These are phyloP conservation scores for Fraxinus dipetala DNA, from an alignment of 305 asterid species.

Conservation along the genomic window DNA sequence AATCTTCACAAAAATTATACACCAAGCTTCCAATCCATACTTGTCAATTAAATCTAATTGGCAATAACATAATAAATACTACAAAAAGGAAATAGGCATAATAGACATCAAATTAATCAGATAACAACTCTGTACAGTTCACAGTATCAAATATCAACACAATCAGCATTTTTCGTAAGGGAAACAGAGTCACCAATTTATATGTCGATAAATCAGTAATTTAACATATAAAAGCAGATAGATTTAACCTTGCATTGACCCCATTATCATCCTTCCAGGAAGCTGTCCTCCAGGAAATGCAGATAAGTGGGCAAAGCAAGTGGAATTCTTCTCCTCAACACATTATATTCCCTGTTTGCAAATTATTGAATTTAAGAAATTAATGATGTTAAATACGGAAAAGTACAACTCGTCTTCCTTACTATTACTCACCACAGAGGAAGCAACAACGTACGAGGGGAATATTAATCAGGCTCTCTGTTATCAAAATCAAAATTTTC, in stretches of 20 bases:
- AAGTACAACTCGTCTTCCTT: not conserved
- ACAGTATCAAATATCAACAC: not conserved
- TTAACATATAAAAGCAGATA: not conserved
- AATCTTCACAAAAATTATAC: not conserved
- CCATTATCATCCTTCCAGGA: slow-evolving; percentile 35
- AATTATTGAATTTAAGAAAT: not conserved
- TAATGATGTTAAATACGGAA: not conserved
- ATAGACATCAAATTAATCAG: not conserved
- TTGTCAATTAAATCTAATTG: not conserved
- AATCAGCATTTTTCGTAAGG: not conserved
- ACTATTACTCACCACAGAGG: slow-evolving; percentile 12
- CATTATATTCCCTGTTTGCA: slow-evolving; percentile 10
- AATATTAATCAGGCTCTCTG: not conserved
- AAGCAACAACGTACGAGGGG: slow-evolving; percentile 13
- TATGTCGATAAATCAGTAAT: not conserved
- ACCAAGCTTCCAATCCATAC: not conserved
- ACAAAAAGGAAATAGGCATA: not conserved
- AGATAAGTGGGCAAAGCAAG: slow-evolving; percentile 19
- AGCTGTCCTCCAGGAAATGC: slow-evolving; percentile 33
- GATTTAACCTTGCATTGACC: not conserved
- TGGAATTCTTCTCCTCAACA: slow-evolving; percentile 16
- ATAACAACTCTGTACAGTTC: not conserved
- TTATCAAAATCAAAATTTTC: not conserved
- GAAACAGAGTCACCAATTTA: not conserved
- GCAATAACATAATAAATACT: not conserved